Percentiles rank a stretch among this genome's conserved stretches.
Evolutionary conservation across 192 early-diverging fungal species (phyloP).

Genomic region (Backusella tuberculispora): DNA sequence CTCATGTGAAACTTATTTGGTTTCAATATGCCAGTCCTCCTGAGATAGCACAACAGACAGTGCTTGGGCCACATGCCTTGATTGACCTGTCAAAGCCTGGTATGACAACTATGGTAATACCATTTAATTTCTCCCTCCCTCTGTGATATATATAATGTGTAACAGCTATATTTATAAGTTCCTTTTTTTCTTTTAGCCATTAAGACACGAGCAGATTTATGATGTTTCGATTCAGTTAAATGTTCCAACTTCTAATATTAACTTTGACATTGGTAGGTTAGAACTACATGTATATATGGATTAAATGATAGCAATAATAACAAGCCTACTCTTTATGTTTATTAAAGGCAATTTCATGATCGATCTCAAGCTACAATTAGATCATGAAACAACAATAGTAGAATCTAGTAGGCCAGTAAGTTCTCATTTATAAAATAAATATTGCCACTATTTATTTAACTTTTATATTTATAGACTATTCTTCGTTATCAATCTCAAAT

Average conservation of each 20-base stretch:
- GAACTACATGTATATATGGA: neutral
- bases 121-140: too few relatives aligned
- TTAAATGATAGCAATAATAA: neutral
- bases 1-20: slow-evolving; percentile 29
- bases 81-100: slow-evolving; percentile 10
- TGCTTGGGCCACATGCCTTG: neutral
- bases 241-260: slow-evolving; percentile 35
- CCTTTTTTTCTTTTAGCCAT: neutral
- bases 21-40: slow-evolving; percentile 23
- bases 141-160: neutral
- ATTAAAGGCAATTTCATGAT: slow-evolving; percentile 51
- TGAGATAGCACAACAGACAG: neutral
- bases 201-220: slow-evolving; percentile 33
- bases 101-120: neutral
- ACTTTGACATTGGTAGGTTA: slow-evolving; percentile 32
- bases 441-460: neutral
- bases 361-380: slow-evolving; percentile 30
- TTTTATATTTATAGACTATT: slow-evolving; percentile 24
- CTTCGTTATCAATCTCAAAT: slow-evolving; percentile 38
- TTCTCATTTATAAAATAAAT: neutral
- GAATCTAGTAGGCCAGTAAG: slow-evolving; percentile 54
- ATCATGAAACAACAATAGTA: slow-evolving; percentile 43
- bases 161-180: neutral
- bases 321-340: neutral
- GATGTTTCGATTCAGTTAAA: slow-evolving; percentile 27